Base-by-base conservation (phyloP, 495 filamentous ascomycete genomes). In the Lasiosphaeria hispida region DNA sequence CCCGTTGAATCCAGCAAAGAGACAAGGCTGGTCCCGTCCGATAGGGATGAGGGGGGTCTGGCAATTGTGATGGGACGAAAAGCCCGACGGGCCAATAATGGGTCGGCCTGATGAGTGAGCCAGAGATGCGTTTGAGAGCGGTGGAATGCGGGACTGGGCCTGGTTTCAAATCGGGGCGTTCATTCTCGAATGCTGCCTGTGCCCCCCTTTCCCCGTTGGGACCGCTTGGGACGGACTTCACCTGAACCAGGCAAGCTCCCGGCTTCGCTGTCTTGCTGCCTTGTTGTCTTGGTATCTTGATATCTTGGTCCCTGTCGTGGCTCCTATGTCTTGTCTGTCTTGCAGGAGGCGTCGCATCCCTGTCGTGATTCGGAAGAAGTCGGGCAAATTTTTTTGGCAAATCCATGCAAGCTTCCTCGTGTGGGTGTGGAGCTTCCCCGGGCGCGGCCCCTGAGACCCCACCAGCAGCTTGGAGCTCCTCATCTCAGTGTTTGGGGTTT, bases 351-450 rank as follows among this genome's bases (percentile, higher is more conserved):
- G 30, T 55, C 53, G n/a, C 44, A 53, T 48, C 44, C 51, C 45
- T 45, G 41, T 53, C 39, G 17, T 51, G 38, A 33, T 11, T 64
- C 62, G 62, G 62, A 18, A 61, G 53, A 59, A 64, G 44, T 64
- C 62, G 62, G 62, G 62, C 52, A 17, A 35, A 42, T 43, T 10
- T 36, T 49, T 61, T 50, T 48, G 50, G 17, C 45, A 48, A 50
- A 58, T 58, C 49, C 58, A 61, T 58, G 54, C 42, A 35, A 15
- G 41, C 39, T 45, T 40, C 43, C 54, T 55, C 55, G 55, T 55
- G 43, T 55, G 34, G 23, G 23, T 30, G 23, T 30, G 23, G 23
- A 30, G 23, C 23, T 62, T 50, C 60, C 59, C 52, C 38, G 52
- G 45, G 15, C 61, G 15, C n/a, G 41, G 40, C 58, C 59, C 62